Conservation (phyloP, 2,329 filamentous ascomycete genomes). For the Sphaerulina vaccinii region DNA sequence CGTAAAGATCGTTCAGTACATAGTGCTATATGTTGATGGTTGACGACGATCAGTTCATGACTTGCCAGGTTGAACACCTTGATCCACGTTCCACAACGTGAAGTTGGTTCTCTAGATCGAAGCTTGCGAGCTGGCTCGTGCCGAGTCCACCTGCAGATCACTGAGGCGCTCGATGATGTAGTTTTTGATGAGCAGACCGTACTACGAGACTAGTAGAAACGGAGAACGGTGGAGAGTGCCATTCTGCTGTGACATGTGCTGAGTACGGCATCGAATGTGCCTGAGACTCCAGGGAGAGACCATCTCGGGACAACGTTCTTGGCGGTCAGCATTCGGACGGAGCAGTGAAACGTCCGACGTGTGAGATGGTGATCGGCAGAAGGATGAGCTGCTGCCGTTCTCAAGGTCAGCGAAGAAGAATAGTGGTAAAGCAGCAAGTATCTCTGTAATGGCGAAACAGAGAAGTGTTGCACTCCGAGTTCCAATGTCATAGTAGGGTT, state of each 20-base stretch:
- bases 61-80: too few relatives aligned
- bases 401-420: not conserved
- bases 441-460: too few relatives aligned
- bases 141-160: not conserved
- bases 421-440: not conserved
- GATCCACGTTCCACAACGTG: not conserved
- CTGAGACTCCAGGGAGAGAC: not conserved
- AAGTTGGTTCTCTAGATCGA: too few relatives aligned
- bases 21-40: too few relatives aligned
- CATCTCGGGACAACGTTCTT: not conserved
- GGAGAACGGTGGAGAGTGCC: not conserved
- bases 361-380: constrained; percentile 5
- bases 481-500: too few relatives aligned
- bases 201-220: not conserved
- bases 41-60: too few relatives aligned
- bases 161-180: not conserved
- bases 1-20: not conserved
- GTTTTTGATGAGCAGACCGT: not conserved
- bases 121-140: not conserved
- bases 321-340: not conserved
- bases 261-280: too few relatives aligned
- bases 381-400: not conserved
- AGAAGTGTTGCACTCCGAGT: too few relatives aligned
- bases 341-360: not conserved
- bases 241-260: not conserved